A percentile compares a stretch with the other conserved stretches of the same genome.
These are phyloP conservation scores for Arthroderma uncinatum DNA, from an alignment of 2,329 filamentous ascomycete genomes.

Conservation along the genomic window DNA sequence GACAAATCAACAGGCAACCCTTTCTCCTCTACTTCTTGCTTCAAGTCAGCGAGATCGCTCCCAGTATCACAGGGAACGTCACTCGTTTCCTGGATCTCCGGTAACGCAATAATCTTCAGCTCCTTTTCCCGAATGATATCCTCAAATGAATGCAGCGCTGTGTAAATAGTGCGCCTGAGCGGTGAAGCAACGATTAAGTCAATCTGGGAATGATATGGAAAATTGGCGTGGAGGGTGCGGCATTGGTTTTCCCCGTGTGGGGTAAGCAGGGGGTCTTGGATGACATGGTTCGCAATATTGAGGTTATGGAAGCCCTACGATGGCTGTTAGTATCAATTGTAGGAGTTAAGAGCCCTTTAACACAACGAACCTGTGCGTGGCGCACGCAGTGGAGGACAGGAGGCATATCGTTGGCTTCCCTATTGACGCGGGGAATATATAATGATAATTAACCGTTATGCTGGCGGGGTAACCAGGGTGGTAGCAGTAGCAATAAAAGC, in stretches of 20 bases:
- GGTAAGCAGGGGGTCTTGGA: constrained; percentile 72
- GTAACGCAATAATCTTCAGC: constrained; percentile 53
- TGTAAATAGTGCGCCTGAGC: constrained; percentile 69
- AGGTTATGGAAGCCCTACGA: constrained; percentile 72
- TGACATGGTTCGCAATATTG: constrained; percentile 52
- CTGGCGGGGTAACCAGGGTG: not conserved
- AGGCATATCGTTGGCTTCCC: constrained; percentile 22
- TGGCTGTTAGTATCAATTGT: not conserved
- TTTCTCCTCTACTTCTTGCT: constrained; percentile 48
- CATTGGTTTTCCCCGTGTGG: constrained; percentile 67
- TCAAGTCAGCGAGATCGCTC: constrained; percentile 44
- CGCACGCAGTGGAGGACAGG: constrained; percentile 37
- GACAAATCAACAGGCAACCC: constrained; percentile 50
- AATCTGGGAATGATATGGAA: constrained; percentile 54
- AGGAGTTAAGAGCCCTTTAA: not conserved
- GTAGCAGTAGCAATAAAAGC: not conserved
- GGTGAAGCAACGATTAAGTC: constrained; percentile 68
- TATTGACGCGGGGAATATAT: not conserved
- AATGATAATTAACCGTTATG: not conserved
- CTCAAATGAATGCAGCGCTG: constrained; percentile 59
- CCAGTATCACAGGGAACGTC: constrained; percentile 68
- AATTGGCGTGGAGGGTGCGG: constrained; percentile 47
- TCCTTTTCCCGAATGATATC: constrained; percentile 39
- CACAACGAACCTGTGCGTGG: constrained; percentile 34
- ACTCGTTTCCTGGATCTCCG: constrained; percentile 68